Evolutionary conservation across 345 rosid species (phyloP), one percentile per base, ranked within the genome.

Genomic region (Lepidium aucheri): DNA sequence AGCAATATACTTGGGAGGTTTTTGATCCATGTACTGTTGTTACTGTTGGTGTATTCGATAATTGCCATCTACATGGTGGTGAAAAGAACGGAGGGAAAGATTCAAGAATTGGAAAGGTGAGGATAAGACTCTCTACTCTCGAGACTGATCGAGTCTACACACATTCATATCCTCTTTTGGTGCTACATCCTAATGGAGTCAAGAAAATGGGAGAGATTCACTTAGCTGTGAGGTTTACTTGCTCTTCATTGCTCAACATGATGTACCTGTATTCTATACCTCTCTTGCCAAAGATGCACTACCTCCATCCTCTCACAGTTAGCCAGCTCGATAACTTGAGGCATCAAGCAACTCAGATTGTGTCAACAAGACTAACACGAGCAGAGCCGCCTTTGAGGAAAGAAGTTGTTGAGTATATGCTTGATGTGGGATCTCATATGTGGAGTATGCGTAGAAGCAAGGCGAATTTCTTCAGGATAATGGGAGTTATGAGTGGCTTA

Each of bases 391-490:
- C 98, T 0, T 49, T 92, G 72, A 79, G 89, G 67, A 89, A 84
- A 78, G 98, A 92, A 72, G 82, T 89, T 14, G 96, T 92, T 24
- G 98, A 92, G 77, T 92, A 87, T 60, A 92, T 92, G 98, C 89
- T 92, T 32, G 98, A 92, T 75, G 95, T 92, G 15, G 98, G 85
- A 60, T 92, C 95, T 7, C 98, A 92, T 70, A 89, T 92, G 98
- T 92, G 98, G 98, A 92, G 88, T 68, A 89, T 89, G 98, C 82
- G 96, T 74, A 85, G 98, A 77, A 92, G 98, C 83, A 92, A 92
- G 68, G 98, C 98, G 0, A 92, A 92, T 61, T 70, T 70, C 50
- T 70, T 70, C 50, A 63, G 74, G 51, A 69, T 69, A 40, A 69
- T 69, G 68, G 40, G 80, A 2, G 90, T 92, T 44, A 62, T 87